Conservation (phyloP, 2,329 filamentous ascomycete species). For the Aspergillus floridensis region DNA sequence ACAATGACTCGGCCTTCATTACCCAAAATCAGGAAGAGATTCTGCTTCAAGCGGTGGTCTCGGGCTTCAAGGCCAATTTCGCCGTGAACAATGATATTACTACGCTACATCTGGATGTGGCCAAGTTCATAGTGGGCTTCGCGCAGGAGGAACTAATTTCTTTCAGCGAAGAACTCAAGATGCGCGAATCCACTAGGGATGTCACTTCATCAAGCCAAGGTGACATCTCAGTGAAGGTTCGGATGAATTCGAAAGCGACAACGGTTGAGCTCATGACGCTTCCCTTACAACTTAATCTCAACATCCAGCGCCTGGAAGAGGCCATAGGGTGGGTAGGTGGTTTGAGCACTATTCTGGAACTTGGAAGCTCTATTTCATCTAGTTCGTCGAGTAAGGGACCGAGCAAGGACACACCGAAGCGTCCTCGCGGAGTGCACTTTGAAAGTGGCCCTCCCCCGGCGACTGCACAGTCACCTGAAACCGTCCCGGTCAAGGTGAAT, state of each 20-base stretch:
- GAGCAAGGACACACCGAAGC: constrained; percentile 30
- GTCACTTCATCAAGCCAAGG: constrained; percentile 34
- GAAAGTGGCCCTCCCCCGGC: constrained; percentile 43
- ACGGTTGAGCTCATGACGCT: constrained; percentile 68
- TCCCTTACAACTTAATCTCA: constrained; percentile 71
- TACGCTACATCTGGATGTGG: constrained; percentile 32
- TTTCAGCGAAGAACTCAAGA: constrained; percentile 49
- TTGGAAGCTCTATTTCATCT: constrained; percentile 79
- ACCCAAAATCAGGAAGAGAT: constrained; percentile 30
- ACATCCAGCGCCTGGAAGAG: constrained; percentile 79
- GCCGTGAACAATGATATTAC: constrained; percentile 20
- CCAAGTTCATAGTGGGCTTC: constrained; percentile 49
- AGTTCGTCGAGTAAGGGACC: constrained; percentile 55
- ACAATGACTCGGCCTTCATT: constrained; percentile 17
- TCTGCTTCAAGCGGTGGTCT: constrained; percentile 31
- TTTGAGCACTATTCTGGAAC: constrained; percentile 82
- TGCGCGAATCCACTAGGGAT: constrained; percentile 47
- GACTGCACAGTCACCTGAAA: constrained; percentile 12
- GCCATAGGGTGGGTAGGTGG: constrained; percentile 87
- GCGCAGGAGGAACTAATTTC: constrained; percentile 51
- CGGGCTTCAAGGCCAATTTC: constrained; percentile 27
- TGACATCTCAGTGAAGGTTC: constrained; percentile 41
- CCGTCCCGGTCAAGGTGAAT: constrained; percentile 62
- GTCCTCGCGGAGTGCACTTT: constrained; percentile 57
- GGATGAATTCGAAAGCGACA: constrained; percentile 28